phyloP scores from a whole-genome alignment of 1,284 basidiomycete species.

The Anthracocystis walkeri region DNA sequence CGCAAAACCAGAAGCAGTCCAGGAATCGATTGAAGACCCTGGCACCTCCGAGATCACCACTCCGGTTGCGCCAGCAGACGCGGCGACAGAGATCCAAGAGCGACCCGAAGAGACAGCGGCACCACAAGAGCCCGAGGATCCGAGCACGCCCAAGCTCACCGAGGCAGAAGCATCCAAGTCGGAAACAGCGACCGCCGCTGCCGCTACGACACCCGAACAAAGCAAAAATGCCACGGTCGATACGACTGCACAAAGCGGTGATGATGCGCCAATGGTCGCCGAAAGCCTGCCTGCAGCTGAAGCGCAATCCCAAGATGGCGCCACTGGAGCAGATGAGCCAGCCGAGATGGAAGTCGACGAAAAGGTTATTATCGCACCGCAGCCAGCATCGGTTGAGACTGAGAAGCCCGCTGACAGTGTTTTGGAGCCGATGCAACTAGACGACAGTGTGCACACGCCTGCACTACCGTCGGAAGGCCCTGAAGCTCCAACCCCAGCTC shows the following conservation, averaged over 20 bases:
- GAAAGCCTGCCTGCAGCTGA: background rate
- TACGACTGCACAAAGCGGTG: background rate
- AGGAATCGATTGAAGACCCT: constrained; percentile 9
- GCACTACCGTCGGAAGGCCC: constrained; percentile 21
- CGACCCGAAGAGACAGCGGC: background rate
- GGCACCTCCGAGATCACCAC: background rate
- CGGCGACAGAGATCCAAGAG: background rate
- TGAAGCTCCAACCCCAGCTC: constrained; percentile 4
- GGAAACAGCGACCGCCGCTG: background rate
- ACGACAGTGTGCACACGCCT: constrained; percentile 36
- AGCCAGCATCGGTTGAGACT: background rate
- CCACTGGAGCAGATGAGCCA: constrained; percentile 3
- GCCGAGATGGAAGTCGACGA: constrained; percentile 40
- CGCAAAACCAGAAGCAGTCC: background rate
- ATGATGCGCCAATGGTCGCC: constrained; percentile 1
- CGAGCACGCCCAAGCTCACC: constrained; percentile 19
- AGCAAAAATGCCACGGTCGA: background rate
- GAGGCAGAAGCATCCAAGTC: constrained; percentile 5
- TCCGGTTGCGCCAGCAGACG: background rate
- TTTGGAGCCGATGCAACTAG: constrained; percentile 32
- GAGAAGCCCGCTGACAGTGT: constrained; percentile 7
- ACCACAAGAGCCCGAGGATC: constrained; percentile 13
- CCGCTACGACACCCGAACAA: background rate
- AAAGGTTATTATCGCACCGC: constrained; percentile 2
- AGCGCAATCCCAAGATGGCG: background rate